Conservation (phyloP, 345 rosid genomes). For the Diplotaxis tenuifolia region DNA sequence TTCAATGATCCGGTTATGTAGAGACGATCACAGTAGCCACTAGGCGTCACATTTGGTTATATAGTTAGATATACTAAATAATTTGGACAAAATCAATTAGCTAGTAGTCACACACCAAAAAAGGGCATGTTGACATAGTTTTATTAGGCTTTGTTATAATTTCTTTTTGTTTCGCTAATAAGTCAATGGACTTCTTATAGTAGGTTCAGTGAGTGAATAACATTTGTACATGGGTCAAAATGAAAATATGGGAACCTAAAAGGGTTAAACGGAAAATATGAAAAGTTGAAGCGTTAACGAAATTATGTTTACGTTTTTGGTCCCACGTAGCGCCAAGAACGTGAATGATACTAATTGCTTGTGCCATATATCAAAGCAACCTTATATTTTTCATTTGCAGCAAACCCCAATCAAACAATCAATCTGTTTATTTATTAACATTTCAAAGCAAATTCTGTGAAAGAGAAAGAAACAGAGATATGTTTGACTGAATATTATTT, state of each 20-base stretch:
- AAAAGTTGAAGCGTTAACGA: constrained; percentile 11
- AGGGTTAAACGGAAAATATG: background rate
- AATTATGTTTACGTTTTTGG: constrained; percentile 20
- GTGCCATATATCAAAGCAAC: constrained; percentile 27
- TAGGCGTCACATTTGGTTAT: background rate
- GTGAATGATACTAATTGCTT: constrained; percentile 34
- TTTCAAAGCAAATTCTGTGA: background rate
- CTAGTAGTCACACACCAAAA: background rate
- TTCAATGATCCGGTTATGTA: background rate
- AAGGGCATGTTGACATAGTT: background rate
- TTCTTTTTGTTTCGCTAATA: background rate
- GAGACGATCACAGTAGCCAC: background rate
- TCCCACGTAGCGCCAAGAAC: constrained; percentile 23
- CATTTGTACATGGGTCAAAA: background rate
- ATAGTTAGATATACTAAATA: background rate
- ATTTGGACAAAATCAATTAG: background rate
- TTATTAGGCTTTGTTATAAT: background rate
- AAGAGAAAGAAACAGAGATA: too few species aligned
- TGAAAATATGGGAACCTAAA: background rate
- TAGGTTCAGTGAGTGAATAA: background rate
- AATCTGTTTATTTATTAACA: background rate
- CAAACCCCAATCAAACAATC: constrained; percentile 17
- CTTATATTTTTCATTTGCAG: constrained; percentile 20
- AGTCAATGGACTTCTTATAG: too few species aligned
- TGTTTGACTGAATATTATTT: too few species aligned